Conservation (phyloP, 495 filamentous ascomycete species). For the Penicillium chermesinum region DNA sequence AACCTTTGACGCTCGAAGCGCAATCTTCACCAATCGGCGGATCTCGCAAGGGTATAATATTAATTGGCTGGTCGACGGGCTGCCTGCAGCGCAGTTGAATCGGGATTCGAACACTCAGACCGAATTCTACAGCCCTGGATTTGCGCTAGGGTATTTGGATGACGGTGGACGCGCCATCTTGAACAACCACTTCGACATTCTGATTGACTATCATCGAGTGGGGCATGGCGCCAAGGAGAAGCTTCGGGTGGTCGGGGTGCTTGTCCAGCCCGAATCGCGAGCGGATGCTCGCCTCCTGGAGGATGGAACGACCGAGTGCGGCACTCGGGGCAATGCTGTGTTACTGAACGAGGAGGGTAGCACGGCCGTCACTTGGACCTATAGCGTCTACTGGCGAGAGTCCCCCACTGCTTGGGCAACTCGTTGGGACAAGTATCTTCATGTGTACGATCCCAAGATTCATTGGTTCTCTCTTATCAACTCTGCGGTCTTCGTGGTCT, state of each 20-base stretch:
- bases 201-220: conserved; percentile 87
- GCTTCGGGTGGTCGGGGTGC: conserved; percentile 84
- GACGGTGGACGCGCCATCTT: conserved; percentile 54
- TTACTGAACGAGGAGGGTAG: conserved; percentile 55
- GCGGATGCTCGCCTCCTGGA: conserved; percentile 50
- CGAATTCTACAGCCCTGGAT: conserved; percentile 81
- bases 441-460: conserved; percentile 92
- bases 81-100: conserved; percentile 79
- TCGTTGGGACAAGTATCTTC: conserved; percentile 95
- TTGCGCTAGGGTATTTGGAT: conserved; percentile 67
- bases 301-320: conserved; percentile 58
- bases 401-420: conserved; percentile 88
- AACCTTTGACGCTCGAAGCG: conserved; percentile 60
- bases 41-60: conserved; percentile 81
- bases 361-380: conserved; percentile 78
- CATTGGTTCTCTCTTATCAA: conserved; percentile 98
- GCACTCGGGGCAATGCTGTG: conserved; percentile 45
- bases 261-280: conserved; percentile 74
- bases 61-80: conserved; percentile 92
- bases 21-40: conserved; percentile 73
- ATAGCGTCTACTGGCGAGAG: conserved; percentile 79
- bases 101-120: conserved; percentile 65
- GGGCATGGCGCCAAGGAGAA: conserved; percentile 50
- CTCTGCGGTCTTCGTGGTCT: conserved; percentile 86
- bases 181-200: conserved; percentile 92